These are phyloP conservation scores for Alternaria gaisen DNA, from an alignment of 2,329 filamentous ascomycete genomes.

Conservation along the genomic window DNA sequence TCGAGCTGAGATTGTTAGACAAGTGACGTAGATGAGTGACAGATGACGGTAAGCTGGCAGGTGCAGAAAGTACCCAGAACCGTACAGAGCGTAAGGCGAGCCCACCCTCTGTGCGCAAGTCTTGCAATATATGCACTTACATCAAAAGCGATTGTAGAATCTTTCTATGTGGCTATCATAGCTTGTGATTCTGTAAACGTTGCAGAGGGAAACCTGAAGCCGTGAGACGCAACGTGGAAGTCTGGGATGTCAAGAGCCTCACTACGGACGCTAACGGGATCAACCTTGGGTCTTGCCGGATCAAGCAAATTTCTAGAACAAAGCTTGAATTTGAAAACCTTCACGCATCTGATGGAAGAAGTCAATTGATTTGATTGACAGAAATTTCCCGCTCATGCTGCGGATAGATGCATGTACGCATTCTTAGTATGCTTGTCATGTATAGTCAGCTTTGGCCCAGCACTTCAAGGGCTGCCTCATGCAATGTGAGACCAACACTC, in stretches of 20 bases:
- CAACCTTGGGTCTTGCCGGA: slow-evolving; percentile 20
- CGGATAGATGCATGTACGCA: neutral
- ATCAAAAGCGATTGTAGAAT: neutral
- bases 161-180: slow-evolving; percentile 20
- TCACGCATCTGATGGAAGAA: neutral
- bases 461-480: neutral
- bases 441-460: neutral
- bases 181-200: slow-evolving; percentile 9
- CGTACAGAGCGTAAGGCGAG: neutral
- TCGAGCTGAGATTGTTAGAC: slow-evolving; percentile 13
- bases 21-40: slow-evolving; percentile 5
- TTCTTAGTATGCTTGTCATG: neutral
- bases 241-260: slow-evolving; percentile 34
- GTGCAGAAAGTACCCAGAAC: neutral
- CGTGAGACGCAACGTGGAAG: slow-evolving; percentile 42
- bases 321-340: neutral
- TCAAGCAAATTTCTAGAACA: slow-evolving; percentile 13
- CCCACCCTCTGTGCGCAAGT: neutral
- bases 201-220: neutral
- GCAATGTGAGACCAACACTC: neutral
- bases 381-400: neutral
- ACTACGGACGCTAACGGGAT: slow-evolving; percentile 41
- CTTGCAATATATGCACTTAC: slow-evolving; percentile 5
- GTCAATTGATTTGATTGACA: neutral
- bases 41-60: slow-evolving; percentile 2